phyloP scores from a whole-genome alignment of 2,329 filamentous ascomycete genomes.

The Talaromyces sp. region DNA sequence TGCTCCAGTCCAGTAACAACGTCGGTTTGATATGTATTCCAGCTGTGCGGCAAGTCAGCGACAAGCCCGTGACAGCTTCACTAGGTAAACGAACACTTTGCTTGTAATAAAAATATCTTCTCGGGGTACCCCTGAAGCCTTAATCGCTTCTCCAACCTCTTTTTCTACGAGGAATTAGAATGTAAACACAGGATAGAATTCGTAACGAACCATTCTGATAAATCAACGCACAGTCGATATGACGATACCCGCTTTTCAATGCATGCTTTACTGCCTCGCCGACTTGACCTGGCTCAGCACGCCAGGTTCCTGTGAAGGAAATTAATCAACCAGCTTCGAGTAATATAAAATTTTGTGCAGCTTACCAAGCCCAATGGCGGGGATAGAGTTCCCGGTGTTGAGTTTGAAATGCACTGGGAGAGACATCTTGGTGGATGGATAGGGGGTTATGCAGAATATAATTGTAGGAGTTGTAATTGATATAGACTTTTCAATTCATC shows the following conservation, averaged over 20 bases:
- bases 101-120: constrained; percentile 26
- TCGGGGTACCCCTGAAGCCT: constrained; percentile 27
- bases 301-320: constrained; percentile 15
- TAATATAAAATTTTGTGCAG: constrained; percentile 19
- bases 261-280: constrained; percentile 48
- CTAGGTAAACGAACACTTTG: constrained; percentile 32
- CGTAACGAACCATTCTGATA: constrained; percentile 22
- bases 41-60: constrained; percentile 31
- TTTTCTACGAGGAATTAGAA: constrained; percentile 15
- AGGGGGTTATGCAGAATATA: background rate
- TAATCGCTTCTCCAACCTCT: constrained; percentile 29
- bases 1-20: constrained; percentile 47
- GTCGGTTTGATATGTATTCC: constrained; percentile 53
- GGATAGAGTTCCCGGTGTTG: constrained; percentile 40
- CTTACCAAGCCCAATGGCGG: constrained; percentile 40
- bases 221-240: constrained; percentile 44
- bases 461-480: background rate
- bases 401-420: constrained; percentile 34
- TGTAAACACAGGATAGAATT: background rate
- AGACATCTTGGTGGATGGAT: constrained; percentile 22
- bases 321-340: background rate
- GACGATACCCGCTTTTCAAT: constrained; percentile 31
- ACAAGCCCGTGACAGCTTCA: constrained; percentile 29
- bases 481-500: background rate
- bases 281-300: constrained; percentile 40